These are phyloP conservation scores for Eleusine coracana DNA, from an alignment of 176 grass and related monocot genomes.

Conservation along the genomic window DNA sequence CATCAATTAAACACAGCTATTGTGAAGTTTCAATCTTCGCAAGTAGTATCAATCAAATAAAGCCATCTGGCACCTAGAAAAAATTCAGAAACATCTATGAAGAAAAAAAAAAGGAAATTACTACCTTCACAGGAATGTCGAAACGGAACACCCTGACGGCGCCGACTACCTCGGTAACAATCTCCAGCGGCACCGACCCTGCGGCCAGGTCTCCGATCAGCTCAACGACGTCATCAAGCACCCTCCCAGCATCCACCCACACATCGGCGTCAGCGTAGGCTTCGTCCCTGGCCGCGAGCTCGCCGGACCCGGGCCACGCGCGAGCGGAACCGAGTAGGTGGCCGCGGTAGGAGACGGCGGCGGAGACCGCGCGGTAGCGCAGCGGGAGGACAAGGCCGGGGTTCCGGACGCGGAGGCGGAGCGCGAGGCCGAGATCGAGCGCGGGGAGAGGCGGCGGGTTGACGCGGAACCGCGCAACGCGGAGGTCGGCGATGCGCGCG, in stretches of 20 bases:
- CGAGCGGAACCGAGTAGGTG: constrained; percentile 46
- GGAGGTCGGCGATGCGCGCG: constrained; percentile 22
- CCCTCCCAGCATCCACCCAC: constrained; percentile 51
- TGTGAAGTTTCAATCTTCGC: background rate
- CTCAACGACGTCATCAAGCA: constrained; percentile 50
- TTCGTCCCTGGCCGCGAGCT: constrained; percentile 31
- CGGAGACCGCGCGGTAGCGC: constrained; percentile 39
- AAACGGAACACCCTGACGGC: constrained; percentile 28
- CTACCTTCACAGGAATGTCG: constrained; percentile 58
- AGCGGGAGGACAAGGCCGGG: constrained; percentile 32
- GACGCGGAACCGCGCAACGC: constrained; percentile 28
- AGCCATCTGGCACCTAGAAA: background rate
- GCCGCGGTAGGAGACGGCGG: constrained; percentile 52
- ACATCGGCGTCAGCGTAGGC: constrained; percentile 35
- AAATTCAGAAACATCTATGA: background rate
- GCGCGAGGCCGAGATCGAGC: constrained; percentile 42
- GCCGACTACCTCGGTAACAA: constrained; percentile 51
- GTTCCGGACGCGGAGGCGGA: constrained; percentile 42
- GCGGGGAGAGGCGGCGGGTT: constrained; percentile 21
- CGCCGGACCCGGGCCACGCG: constrained; percentile 28
- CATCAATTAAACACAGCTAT: background rate
- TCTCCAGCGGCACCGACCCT: constrained; percentile 53
- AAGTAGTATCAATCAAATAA: background rate
- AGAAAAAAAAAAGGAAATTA: background rate
- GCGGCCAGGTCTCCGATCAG: constrained; percentile 47